Evolutionary conservation across 2,329 filamentous ascomycete species (phyloP).

Genomic region (Ophiostoma angusticollis): DNA sequence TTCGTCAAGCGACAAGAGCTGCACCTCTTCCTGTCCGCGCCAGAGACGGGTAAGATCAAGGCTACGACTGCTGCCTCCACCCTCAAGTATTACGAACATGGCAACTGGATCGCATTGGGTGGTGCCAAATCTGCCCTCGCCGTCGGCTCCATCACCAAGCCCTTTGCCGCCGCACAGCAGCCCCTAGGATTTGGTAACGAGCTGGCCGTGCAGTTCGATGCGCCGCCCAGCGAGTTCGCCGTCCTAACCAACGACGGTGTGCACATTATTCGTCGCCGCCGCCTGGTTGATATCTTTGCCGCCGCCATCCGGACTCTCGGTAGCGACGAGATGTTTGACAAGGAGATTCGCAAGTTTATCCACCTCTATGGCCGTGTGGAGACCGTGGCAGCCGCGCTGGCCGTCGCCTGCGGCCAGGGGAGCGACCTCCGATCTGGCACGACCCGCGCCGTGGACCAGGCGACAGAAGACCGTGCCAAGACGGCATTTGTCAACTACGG

Average conservation of each 20-base stretch:
- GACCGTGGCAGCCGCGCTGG: conserved; percentile 78
- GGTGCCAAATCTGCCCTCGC: conserved; percentile 55
- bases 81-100: conserved; percentile 62
- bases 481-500: conserved; percentile 87
- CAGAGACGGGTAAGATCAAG: conserved; percentile 78
- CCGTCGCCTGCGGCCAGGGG: conserved; percentile 89
- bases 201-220: conserved; percentile 88
- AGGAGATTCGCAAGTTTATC: conserved; percentile 72
- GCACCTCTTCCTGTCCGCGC: conserved; percentile 69
- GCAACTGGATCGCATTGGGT: conserved; percentile 64
- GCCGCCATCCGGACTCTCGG: conserved; percentile 60
- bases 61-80: conserved; percentile 38
- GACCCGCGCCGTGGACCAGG: conserved; percentile 66
- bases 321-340: conserved; percentile 69
- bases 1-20: conserved; percentile 39
- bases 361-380: conserved; percentile 78
- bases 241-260: conserved; percentile 85
- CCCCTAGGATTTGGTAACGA: conserved; percentile 87
- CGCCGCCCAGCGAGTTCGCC: conserved; percentile 68
- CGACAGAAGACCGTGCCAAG: conserved; percentile 73
- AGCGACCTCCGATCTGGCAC: conserved; percentile 61
- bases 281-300: conserved; percentile 87
- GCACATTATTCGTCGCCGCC: conserved; percentile 68
- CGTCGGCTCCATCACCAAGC: conserved; percentile 61
- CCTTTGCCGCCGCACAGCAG: conserved; percentile 54